These are phyloP conservation scores for Quambalaria eucalypti DNA, from an alignment of 1,284 basidiomycete genomes.

Conservation along the genomic window DNA sequence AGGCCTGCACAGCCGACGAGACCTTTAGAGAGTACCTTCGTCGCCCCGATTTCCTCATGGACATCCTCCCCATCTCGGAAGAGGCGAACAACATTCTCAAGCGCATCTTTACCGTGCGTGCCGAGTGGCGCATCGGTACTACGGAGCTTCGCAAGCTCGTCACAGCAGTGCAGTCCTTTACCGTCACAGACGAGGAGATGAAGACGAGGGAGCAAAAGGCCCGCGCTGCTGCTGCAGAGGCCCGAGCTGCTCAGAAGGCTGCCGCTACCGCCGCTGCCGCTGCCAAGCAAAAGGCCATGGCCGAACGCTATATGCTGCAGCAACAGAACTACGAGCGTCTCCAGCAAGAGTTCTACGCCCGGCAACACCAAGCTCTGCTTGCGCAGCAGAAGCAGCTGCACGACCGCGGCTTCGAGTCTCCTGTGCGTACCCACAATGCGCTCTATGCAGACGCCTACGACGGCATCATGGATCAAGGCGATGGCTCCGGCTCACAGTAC, in stretches of 20 bases:
- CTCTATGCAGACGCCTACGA: not conserved
- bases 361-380: not conserved
- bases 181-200: conserved; percentile 36
- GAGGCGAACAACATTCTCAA: conserved; percentile 40
- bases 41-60: conserved; percentile 38
- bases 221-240: conserved; percentile 18
- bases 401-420: not conserved
- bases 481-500: not conserved
- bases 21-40: conserved; percentile 54
- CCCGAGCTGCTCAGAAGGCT: conserved; percentile 16
- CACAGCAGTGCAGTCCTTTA: conserved; percentile 29
- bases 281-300: conserved; percentile 16
- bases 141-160: conserved; percentile 32
- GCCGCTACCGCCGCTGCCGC: conserved; percentile 21
- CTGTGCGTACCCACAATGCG: not conserved
- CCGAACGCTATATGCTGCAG: conserved; percentile 7
- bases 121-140: conserved; percentile 34
- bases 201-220: conserved; percentile 17
- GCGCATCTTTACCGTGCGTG: conserved; percentile 39
- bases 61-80: conserved; percentile 44
- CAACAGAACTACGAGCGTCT: conserved; percentile 16
- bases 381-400: not conserved
- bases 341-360: conserved; percentile 2
- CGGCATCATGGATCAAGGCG: not conserved
- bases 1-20: conserved; percentile 63